Base-by-base conservation (phyloP, 2,329 filamentous ascomycete genomes). In the Penicillium occitanis region DNA sequence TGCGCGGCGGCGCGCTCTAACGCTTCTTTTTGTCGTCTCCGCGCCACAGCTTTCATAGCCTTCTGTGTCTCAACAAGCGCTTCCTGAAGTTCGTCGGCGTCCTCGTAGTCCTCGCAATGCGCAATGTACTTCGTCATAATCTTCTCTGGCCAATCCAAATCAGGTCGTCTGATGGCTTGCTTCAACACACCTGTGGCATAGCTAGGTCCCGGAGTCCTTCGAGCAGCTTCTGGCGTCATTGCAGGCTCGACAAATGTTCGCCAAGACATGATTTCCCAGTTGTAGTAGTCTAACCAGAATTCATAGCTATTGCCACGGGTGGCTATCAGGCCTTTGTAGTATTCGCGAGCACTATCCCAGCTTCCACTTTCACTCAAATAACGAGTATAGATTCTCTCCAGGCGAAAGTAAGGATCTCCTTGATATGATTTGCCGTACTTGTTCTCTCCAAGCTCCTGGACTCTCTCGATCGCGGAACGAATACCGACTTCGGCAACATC, bases 401-500 rank as follows among this genome's bases (percentile, higher is more conserved):
- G 85, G 11, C 93, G 90, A 76, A 93, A 98, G 57, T 90, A 87
- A 0, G 93, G 91, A 74, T 99, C 94, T n/a, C 92, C 92, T 69
- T 90, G 86, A 76, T 92, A 96, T 1, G 87, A 86, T 64, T 90
- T 81, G 17, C 88, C 92, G 72, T 93, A 91, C 25, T 91, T 86
- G 77, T 90, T 90, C 70, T 90, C 90, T 67, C 92, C 92, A 59
- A 93, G 83, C 70, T 88, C 87, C 64, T 90, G 87, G 33, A 97
- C 91, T 70, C 93, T 91, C 76, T 97, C 92, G 10, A 98, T 84
- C 0, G 93, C 93, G 7, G 91, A 91, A 37, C 88, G 87, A 67
- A 99, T 89, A 11, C 93, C 94, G 50, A 96, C 91, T 74, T 98
- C 93, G 7, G 94, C 94, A 58, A 96, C 88, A 74, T 97, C 93